Evolutionary conservation across 805 yeast genomes (phyloP).

Genomic region (Candida orba): DNA sequence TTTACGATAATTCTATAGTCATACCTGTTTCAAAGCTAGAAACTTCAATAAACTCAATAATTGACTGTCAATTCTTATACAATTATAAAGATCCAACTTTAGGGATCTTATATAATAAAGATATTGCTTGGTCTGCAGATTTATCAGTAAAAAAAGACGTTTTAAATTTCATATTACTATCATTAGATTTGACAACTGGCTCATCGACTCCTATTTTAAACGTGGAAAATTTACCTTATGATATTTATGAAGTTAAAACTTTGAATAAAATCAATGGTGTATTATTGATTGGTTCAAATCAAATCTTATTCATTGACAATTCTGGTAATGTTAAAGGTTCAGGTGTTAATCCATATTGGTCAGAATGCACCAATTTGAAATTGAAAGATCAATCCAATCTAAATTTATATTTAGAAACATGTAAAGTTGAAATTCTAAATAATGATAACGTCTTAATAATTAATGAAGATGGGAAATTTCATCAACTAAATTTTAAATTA

Average conservation of each 20-base stretch:
- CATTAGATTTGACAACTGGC: conserved; percentile 49
- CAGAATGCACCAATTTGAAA: conserved; percentile 32
- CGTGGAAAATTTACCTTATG: conserved; percentile 65
- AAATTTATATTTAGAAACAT: conserved; percentile 49
- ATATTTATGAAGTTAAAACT: conserved; percentile 56
- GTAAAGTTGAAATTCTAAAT: conserved; percentile 30
- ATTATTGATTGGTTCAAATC: conserved; percentile 66
- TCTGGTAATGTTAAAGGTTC: conserved; percentile 61
- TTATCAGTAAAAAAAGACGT: conserved; percentile 57
- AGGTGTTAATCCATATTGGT: conserved; percentile 51
- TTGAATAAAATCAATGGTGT: conserved; percentile 63
- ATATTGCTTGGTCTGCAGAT: conserved; percentile 74
- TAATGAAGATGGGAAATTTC: conserved; percentile 26
- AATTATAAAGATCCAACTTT: conserved; percentile 80
- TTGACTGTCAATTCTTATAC: conserved; percentile 64
- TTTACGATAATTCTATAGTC: conserved; percentile 40
- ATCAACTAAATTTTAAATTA: conserved; percentile 23
- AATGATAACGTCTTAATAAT: conserved; percentile 31
- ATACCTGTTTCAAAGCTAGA: conserved; percentile 52
- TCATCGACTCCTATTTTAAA: conserved; percentile 62
- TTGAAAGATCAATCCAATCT: conserved; percentile 42
- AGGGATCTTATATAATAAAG: conserved; percentile 54
- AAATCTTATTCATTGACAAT: conserved; percentile 70
- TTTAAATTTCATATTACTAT: conserved; percentile 50
- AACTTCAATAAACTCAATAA: conserved; percentile 48